Percentiles rank a stretch among this genome's conserved stretches.
Conservation (phyloP, 371 early-diverging fungal genomes). For the Catenaria anguillulae region DNA sequence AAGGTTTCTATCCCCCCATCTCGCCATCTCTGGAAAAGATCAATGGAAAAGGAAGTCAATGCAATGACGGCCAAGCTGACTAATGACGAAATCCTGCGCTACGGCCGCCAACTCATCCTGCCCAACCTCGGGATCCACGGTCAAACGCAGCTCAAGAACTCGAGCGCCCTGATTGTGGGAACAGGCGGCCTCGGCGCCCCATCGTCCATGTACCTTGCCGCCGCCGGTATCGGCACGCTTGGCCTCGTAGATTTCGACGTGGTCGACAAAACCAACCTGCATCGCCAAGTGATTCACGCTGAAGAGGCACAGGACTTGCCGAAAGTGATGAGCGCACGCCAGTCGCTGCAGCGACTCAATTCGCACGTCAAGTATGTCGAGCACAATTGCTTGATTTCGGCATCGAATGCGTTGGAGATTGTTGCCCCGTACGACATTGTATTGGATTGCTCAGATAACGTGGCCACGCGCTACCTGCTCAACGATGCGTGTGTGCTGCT, state of each 20-base stretch:
- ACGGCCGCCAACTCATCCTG: constrained; percentile 85
- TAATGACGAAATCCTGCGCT: constrained; percentile 64
- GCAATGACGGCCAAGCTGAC: constrained; percentile 4
- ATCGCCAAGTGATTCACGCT: constrained; percentile 89
- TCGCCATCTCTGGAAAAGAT: no score
- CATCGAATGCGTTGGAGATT: constrained; percentile 29
- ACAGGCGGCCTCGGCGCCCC: constrained; percentile 96
- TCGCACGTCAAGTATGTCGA: constrained; percentile 20
- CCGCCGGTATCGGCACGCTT: constrained; percentile 77
- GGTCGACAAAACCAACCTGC: constrained; percentile 90
- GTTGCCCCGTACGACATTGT: constrained; percentile 69
- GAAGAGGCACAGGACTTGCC: constrained; percentile 52
- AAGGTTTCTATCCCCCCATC: no score
- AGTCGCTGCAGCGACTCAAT: constrained; percentile 33
- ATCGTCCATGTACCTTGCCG: constrained; percentile 74
- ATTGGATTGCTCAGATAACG: constrained; percentile 93
- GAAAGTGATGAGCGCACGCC: constrained; percentile 70
- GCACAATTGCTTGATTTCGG: constrained; percentile 24
- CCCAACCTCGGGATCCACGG: constrained; percentile 67
- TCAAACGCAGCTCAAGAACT: constrained; percentile 63
- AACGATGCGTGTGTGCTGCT: constrained; percentile 83
- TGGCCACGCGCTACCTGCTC: constrained; percentile 88
- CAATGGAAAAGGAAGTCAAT: not conserved
- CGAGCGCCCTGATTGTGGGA: constrained; percentile 81
- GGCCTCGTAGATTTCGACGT: constrained; percentile 94